Conservation (phyloP, 176 grass and related monocot genomes). For the Aegilops tauschii region DNA sequence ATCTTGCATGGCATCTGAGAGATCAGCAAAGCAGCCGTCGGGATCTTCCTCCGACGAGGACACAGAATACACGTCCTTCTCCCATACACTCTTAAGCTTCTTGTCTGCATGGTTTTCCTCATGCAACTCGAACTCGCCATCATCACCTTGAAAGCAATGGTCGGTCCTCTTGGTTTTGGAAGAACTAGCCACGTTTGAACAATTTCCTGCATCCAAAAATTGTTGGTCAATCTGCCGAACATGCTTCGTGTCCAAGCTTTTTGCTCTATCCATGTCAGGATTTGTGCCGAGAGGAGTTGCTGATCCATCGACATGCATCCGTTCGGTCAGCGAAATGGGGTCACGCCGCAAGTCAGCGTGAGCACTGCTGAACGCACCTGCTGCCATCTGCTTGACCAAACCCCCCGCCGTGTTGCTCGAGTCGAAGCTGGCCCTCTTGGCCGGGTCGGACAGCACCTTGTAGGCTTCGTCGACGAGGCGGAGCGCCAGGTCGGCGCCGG, state of each 20-base stretch:
- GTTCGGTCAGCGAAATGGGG: background rate
- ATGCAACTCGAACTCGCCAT: background rate
- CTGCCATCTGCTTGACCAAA: background rate
- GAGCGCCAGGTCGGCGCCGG: slow-evolving; percentile 41
- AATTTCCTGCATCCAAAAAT: background rate
- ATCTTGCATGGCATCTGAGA: background rate
- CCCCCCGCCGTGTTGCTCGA: background rate
- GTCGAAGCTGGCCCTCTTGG: slow-evolving; percentile 43
- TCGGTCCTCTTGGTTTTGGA: slow-evolving; percentile 32
- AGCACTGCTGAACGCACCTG: background rate
- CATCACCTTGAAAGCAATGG: slow-evolving; percentile 12
- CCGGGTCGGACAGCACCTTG: slow-evolving; percentile 43
- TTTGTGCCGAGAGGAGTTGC: background rate
- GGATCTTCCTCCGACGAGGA: slow-evolving; percentile 22
- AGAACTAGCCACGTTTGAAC: slow-evolving; percentile 40
- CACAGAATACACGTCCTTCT: slow-evolving; percentile 2
- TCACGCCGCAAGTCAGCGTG: background rate
- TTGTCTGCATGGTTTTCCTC: slow-evolving; percentile 20
- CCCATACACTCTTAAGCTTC: slow-evolving; percentile 32
- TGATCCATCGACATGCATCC: background rate
- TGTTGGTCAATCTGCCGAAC: background rate
- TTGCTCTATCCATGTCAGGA: background rate
- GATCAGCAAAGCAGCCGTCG: slow-evolving; percentile 18
- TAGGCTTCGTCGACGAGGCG: slow-evolving; percentile 52
- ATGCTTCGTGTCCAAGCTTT: background rate